Base-by-base conservation (phyloP, 768 basidiomycete species). In the Sporobolomyces roseus region DNA sequence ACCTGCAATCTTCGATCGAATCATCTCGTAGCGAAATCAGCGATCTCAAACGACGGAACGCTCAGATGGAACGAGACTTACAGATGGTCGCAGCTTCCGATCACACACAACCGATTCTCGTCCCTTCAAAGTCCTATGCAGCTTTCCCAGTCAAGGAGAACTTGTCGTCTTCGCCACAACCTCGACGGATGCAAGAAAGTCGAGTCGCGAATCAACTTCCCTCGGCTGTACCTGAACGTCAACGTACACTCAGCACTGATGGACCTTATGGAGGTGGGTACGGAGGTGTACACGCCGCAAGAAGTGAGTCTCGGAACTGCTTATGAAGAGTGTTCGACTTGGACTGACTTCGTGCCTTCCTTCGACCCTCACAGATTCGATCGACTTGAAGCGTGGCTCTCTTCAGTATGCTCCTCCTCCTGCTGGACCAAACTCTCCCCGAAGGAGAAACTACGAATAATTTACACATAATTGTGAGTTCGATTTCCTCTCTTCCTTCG, bases 21-120 rank as follows among this genome's bases (percentile, higher is more conserved):
- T 10, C 55, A 7, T 30, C 51, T 8, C 53, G 41, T 25, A 13
- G 52, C 33, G 71, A 72, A 32, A 35, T 46, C 12, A 19, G 30
- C 38, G 64, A 68, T 16, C 61, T 68, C 51, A 64, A 64, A 45
- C 54, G 61, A 0, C 54, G 52, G 23, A 38, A 43, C 14, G 29
- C 27, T 0, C 49, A n/a, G 12, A 29, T 65, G 17, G 71, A 72
- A 49, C 66, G 61, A n/a, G 71, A 72, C 30, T 46, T 72, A 13
- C 54, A 53, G n/a, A 10, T 45, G 2, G 51, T 72, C 51, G 67
- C 71, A 4, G 71, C 71, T 2, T 65, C 63, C 19, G 71, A 72
- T 46, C 56, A 65, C 50, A 62, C 53, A 17, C 52, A 67, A 52
- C 25, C 46, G 43, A 60, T 56, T 54, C 19, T 56, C 27, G 45